phyloP scores from a whole-genome alignment of 139 green algal species.

The Gonium pectorale region DNA sequence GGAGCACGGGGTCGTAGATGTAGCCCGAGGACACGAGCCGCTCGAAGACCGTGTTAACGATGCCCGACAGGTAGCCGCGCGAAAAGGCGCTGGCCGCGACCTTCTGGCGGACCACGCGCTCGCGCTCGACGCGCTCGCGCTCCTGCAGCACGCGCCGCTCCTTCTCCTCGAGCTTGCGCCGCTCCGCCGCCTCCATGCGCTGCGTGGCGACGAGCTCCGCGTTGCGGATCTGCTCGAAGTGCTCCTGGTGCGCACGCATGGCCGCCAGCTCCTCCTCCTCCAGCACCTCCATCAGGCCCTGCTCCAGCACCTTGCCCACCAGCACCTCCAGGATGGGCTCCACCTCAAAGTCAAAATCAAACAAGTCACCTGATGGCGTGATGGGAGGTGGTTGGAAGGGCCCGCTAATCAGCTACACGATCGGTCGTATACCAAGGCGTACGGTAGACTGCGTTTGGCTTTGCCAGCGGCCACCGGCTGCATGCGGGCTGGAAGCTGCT shows the following conservation, averaged over 20 bases:
- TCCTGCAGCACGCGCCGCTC: conserved; percentile 80
- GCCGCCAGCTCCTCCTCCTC: conserved; percentile 91
- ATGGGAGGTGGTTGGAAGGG: neutral
- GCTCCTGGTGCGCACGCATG: conserved; percentile 84
- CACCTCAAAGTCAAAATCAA: conserved; percentile 95
- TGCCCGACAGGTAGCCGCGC: conserved; percentile 83
- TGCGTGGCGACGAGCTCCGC: conserved; percentile 87
- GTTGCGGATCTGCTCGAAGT: conserved; percentile 85
- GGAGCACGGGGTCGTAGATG: conserved; percentile 89
- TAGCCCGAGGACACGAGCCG: conserved; percentile 72
- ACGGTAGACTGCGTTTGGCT: too few relatives aligned
- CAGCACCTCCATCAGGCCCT: conserved; percentile 90
- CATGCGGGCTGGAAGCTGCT: too few relatives aligned
- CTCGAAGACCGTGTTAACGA: conserved; percentile 79
- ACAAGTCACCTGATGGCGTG: conserved; percentile 77
- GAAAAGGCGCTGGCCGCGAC: conserved; percentile 80
- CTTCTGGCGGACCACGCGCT: conserved; percentile 73
- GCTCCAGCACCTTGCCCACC: conserved; percentile 91
- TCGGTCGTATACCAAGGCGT: too few relatives aligned
- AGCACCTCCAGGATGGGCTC: conserved; percentile 90
- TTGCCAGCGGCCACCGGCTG: too few relatives aligned
- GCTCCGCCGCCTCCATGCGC: conserved; percentile 88
- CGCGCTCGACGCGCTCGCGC: conserved; percentile 71
- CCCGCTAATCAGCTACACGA: too few relatives aligned
- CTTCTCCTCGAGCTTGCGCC: conserved; percentile 87